A percentile compares a stretch with the other conserved stretches of the same genome.
These are phyloP conservation scores for Xanthoconium separans DNA, from an alignment of 1,284 basidiomycete genomes.

Conservation along the genomic window DNA sequence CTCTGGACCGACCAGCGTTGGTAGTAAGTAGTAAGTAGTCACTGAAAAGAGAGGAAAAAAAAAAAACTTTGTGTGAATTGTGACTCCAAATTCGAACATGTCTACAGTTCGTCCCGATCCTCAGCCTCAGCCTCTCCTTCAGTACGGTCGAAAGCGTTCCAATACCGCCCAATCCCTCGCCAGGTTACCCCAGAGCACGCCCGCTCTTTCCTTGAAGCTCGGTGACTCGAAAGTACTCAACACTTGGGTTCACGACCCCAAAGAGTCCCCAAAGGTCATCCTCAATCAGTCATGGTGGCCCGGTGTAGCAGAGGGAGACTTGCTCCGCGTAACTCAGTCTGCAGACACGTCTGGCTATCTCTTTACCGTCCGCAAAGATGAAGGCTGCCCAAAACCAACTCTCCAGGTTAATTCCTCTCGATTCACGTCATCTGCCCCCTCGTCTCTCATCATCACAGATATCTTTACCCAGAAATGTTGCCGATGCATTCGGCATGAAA, in stretches of 20 bases:
- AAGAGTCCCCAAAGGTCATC: constrained; percentile 55
- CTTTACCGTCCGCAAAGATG: constrained; percentile 64
- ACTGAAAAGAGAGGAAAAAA: background rate
- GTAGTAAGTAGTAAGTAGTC: no score
- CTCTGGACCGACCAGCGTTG: constrained; percentile 15
- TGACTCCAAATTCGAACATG: constrained; percentile 41
- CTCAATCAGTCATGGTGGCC: constrained; percentile 75
- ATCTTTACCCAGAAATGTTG: constrained; percentile 67
- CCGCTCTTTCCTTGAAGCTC: constrained; percentile 44
- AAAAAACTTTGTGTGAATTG: background rate
- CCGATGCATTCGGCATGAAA: constrained; percentile 66
- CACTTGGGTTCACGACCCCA: constrained; percentile 73
- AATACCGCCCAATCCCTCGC: constrained; percentile 69
- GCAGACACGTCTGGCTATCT: constrained; percentile 54
- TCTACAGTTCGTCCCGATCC: constrained; percentile 60
- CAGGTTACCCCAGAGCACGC: constrained; percentile 36
- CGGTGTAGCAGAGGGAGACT: constrained; percentile 71
- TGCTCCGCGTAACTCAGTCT: constrained; percentile 54
- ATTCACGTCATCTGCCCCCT: constrained; percentile 4
- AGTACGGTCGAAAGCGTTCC: constrained; percentile 61
- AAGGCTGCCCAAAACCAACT: constrained; percentile 56
- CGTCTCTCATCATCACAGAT: constrained; percentile 45
- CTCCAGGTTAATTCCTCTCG: constrained; percentile 50
- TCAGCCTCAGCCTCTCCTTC: constrained; percentile 41
- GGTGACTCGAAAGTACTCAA: constrained; percentile 64